Evolutionary conservation across 2,329 filamentous ascomycete species (phyloP), one percentile per base, ranked within the genome.

Genomic region (Leptographium galeiforme): DNA sequence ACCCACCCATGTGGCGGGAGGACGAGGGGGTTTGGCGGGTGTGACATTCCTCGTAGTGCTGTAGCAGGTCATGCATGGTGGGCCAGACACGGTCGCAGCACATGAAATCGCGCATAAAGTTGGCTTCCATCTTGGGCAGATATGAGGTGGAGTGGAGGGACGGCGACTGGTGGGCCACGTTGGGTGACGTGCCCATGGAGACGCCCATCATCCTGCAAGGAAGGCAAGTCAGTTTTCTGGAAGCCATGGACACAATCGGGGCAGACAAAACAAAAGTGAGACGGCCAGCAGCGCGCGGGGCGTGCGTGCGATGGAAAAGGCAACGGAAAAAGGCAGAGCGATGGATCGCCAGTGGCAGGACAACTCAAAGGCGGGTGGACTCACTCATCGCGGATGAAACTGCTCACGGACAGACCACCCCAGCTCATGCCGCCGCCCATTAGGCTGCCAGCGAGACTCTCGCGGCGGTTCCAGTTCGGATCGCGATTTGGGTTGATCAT

Each of bases 141-240:
- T 97, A 97, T 32, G 93, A 97, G 8, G 90, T 95, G 1, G 91
- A 97, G 68, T 97, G 91, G 63, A 89, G 94, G 1, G 91, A 96
- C 0, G 93, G 89, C n/a, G 90, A 95, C 67, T 90, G 85, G 62
- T 90, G 80, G 55, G 77, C 82, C 56, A 72, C 67, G 64, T 91
- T 95, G 12, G 93, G 93, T n/a, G 93, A 97, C 18, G 89, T 96
- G 63, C 93, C 90, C 56, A 59, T 59, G 8, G 56, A 55, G 1
- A 56, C 56, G 87, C 96, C 96, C 66, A 94, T 84, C 64, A 96
- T 90, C 68, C 89, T 96, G 66, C 61, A 60, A 60, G 61, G 61
- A 30, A 18, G 6, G 46, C 48, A 56, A 47, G 62, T 69, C 61
- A 67, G 64, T 57, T 60, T 53, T 59, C 57, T 51, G 51, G 55